Evolutionary conservation across 2,329 filamentous ascomycete genomes (phyloP).

Genomic region (Aspergillus sclerotialis): DNA sequence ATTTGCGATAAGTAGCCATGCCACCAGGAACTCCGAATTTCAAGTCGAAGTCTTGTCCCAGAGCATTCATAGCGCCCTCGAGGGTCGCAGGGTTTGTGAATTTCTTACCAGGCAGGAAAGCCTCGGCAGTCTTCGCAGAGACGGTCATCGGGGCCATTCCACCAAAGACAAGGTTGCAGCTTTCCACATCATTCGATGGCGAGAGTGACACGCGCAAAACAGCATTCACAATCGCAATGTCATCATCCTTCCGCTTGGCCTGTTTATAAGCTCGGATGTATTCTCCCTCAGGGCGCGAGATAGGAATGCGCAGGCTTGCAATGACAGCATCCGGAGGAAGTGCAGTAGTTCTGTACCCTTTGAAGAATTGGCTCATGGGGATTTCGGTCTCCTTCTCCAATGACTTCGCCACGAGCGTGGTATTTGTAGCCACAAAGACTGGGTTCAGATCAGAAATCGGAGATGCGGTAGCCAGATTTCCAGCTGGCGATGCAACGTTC

Average conservation of each 20-base stretch:
- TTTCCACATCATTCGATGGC: slow-evolving; percentile 61
- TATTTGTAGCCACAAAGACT: slow-evolving; percentile 81
- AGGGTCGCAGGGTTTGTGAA: slow-evolving; percentile 76
- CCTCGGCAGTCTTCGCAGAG: slow-evolving; percentile 53
- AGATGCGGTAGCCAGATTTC: slow-evolving; percentile 88
- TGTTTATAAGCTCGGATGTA: slow-evolving; percentile 91
- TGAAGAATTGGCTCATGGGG: slow-evolving; percentile 91
- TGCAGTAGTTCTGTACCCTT: slow-evolving; percentile 79
- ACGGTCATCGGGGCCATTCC: slow-evolving; percentile 66
- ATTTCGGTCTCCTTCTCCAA: slow-evolving; percentile 68
- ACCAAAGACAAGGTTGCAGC: slow-evolving; percentile 78
- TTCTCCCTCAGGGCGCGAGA: slow-evolving; percentile 67
- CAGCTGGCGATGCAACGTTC: slow-evolving; percentile 94
- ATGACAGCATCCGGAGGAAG: slow-evolving; percentile 77
- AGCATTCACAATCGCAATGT: slow-evolving; percentile 94
- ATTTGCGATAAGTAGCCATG: slow-evolving; percentile 94
- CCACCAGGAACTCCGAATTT: slow-evolving; percentile 87
- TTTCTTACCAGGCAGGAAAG: slow-evolving; percentile 49
- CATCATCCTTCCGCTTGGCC: slow-evolving; percentile 93
- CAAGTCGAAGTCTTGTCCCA: slow-evolving; percentile 86
- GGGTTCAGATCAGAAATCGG: slow-evolving; percentile 96
- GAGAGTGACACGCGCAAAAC: slow-evolving; percentile 70
- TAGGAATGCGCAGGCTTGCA: slow-evolving; percentile 73
- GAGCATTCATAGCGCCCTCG: slow-evolving; percentile 79
- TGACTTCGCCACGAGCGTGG: slow-evolving; percentile 73